phyloP scores from a whole-genome alignment of 345 rosid species.

The Balakata baccata region DNA sequence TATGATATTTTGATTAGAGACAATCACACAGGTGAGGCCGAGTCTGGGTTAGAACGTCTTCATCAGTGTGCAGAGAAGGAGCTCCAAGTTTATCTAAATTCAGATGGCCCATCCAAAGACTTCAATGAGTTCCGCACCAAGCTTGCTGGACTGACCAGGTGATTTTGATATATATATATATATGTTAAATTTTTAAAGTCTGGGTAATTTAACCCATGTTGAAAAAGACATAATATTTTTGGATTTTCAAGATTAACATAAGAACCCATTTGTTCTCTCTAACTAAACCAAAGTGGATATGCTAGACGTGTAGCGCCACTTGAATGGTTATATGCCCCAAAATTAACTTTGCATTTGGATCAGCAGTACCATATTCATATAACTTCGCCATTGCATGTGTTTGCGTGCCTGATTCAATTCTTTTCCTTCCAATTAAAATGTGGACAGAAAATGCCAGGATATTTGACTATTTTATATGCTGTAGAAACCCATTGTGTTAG shows the following conservation, averaged over 20 bases:
- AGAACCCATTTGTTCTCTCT: too few species aligned
- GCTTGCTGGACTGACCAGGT: constrained; percentile 87
- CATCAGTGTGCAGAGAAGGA: constrained; percentile 93
- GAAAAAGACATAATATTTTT: too few species aligned
- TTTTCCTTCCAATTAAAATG: neutral
- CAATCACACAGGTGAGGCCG: constrained; percentile 64
- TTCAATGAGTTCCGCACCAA: constrained; percentile 83
- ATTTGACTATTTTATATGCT: neutral
- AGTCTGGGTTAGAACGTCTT: constrained; percentile 82
- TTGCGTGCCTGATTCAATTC: neutral
- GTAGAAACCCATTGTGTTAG: neutral
- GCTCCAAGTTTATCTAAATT: constrained; percentile 48
- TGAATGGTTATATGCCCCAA: neutral
- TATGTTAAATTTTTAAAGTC: too few species aligned
- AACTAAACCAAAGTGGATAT: too few species aligned
- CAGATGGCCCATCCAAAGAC: constrained; percentile 63
- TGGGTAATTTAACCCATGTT: too few species aligned
- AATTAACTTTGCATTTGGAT: neutral
- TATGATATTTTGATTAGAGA: constrained; percentile 13
- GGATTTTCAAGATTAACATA: too few species aligned
- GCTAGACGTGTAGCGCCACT: neutral
- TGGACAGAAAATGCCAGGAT: neutral
- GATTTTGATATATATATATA: too few species aligned
- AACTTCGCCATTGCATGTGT: neutral
- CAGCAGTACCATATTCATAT: neutral